Evolutionary conservation across 2,329 filamentous ascomycete genomes (phyloP).

Genomic region (Curvularia verruculosa): DNA sequence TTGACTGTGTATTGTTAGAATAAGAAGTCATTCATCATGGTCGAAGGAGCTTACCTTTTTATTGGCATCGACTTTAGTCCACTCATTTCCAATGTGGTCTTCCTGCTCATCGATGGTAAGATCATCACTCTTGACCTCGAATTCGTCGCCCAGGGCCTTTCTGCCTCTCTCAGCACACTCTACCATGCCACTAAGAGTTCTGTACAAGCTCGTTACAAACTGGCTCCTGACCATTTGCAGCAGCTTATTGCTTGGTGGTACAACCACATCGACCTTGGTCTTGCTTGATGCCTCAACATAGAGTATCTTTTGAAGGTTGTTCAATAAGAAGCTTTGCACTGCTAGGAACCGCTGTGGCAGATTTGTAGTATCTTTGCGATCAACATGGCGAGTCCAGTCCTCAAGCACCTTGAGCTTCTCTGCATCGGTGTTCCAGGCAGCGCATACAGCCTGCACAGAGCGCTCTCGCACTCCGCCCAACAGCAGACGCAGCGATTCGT

Average conservation of each 20-base stretch:
- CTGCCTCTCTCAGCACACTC: conserved; percentile 86
- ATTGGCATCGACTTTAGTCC: conserved; percentile 44
- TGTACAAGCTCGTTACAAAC: conserved; percentile 93
- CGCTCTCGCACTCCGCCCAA: conserved; percentile 82
- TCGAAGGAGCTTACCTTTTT: conserved; percentile 39
- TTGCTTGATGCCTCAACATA: conserved; percentile 88
- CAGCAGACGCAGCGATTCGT: conserved; percentile 76
- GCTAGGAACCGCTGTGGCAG: conserved; percentile 87
- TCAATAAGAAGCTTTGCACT: conserved; percentile 81
- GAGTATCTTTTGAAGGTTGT: conserved; percentile 91
- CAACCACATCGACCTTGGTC: conserved; percentile 78
- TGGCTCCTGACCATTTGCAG: conserved; percentile 89
- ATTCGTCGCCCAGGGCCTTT: conserved; percentile 64
- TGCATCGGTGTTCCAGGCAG: conserved; percentile 91
- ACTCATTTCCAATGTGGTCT: conserved; percentile 29
- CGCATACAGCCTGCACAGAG: conserved; percentile 82
- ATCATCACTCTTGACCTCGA: conserved; percentile 60
- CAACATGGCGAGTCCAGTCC: conserved; percentile 85
- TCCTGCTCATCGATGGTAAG: conserved; percentile 48
- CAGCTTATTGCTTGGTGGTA: conserved; percentile 83
- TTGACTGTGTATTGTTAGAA: conserved; percentile 63
- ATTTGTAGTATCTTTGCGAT: conserved; percentile 84
- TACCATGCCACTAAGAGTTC: conserved; percentile 92
- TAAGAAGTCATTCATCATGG: neutral
- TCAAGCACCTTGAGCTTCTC: conserved; percentile 92